A percentile compares a stretch with the other conserved stretches of the same genome.
Evolutionary conservation across 2,329 filamentous ascomycete genomes (phyloP).

Genomic region (Myrmaecium sp.): DNA sequence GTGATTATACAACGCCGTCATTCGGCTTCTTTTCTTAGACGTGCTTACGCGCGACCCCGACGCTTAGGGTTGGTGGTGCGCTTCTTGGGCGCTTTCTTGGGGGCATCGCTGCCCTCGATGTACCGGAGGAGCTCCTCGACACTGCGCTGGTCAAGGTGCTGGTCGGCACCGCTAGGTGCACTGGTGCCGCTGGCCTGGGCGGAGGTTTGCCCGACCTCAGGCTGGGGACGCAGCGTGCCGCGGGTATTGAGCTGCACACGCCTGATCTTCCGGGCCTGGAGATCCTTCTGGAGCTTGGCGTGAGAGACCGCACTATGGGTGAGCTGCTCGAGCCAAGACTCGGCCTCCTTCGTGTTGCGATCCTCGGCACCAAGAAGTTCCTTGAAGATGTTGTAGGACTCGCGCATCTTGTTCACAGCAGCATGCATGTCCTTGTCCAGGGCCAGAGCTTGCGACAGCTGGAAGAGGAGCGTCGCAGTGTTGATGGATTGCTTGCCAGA

Average conservation of each 20-base stretch:
- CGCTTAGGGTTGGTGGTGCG: constrained; percentile 27
- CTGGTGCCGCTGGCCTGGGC: constrained; percentile 27
- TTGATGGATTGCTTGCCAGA: constrained; percentile 84
- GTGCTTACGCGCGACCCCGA: too few species aligned
- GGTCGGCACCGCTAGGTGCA: constrained; percentile 13
- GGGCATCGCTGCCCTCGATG: constrained; percentile 55
- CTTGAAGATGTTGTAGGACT: constrained; percentile 93
- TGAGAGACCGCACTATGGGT: constrained; percentile 91
- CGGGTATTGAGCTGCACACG: constrained; percentile 52
- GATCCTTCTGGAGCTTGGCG: constrained; percentile 81
- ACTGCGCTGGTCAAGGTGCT: constrained; percentile 54
- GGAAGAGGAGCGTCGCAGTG: constrained; percentile 88
- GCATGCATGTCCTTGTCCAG: constrained; percentile 90
- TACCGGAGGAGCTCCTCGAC: constrained; percentile 90
- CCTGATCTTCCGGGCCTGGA: constrained; percentile 54
- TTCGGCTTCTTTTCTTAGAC: too few species aligned
- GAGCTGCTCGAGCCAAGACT: constrained; percentile 89
- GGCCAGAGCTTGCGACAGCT: constrained; percentile 86
- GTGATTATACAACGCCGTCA: too few species aligned
- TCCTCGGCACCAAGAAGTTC: constrained; percentile 72
- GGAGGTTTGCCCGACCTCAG: constrained; percentile 42
- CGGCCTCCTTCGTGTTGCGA: constrained; percentile 95
- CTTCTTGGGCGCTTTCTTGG: constrained; percentile 29
- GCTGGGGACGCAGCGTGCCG: constrained; percentile 41
- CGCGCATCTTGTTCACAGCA: constrained; percentile 84